Conservation (phyloP, 306 rosid species). For the Begonia masoniana region DNA sequence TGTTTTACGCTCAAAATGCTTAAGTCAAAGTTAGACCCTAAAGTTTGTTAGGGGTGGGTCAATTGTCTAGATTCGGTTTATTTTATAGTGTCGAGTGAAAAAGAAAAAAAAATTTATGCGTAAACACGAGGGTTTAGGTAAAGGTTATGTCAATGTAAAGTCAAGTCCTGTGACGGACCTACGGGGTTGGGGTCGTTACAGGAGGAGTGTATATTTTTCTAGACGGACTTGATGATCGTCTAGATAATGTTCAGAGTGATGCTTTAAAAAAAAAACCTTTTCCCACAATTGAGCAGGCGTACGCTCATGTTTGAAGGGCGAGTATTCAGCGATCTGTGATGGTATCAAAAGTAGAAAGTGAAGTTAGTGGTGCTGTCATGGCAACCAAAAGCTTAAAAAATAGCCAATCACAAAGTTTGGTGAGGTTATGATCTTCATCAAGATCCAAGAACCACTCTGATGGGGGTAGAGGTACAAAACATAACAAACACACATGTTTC, state of each 20-base stretch:
- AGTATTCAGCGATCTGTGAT: background rate
- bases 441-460: background rate
- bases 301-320: conserved; percentile 3
- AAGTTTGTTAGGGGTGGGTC: too few species aligned
- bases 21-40: too few species aligned
- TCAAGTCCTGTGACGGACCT: too few species aligned
- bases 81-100: too few species aligned
- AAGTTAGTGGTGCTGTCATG: background rate
- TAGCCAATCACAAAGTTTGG: background rate
- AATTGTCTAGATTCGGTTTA: too few species aligned
- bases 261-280: background rate
- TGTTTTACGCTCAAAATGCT: too few species aligned
- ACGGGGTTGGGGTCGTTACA: too few species aligned
- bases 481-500: background rate
- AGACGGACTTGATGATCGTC: background rate
- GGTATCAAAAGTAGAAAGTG: background rate
- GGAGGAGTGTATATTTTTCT: background rate
- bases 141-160: too few species aligned
- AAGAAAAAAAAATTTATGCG: too few species aligned
- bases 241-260: background rate
- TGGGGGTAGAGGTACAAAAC: background rate
- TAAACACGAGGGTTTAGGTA: too few species aligned
- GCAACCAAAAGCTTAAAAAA: background rate
- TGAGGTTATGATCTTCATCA: background rate
- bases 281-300: conserved; percentile 4